A percentile compares a stretch with the other conserved stretches of the same genome.
Conservation (phyloP, 1,284 basidiomycete genomes). For the Moesziomyces parantarcticus region DNA sequence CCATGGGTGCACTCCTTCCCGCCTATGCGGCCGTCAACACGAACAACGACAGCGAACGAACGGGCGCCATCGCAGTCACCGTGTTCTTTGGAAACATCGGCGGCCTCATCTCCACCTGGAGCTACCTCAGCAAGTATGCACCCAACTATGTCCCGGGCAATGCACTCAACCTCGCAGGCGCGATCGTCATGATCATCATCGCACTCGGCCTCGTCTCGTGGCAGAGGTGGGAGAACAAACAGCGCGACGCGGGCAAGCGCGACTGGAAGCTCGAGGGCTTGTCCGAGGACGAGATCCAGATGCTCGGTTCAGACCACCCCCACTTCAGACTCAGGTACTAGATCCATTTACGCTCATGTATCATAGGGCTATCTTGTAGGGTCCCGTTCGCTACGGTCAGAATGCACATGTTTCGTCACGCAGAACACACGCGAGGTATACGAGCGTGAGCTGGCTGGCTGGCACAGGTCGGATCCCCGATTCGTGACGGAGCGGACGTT, state of each 20-base stretch:
- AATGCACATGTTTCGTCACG: no score
- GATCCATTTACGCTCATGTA: no score
- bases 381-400: no score
- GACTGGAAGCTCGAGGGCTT: constrained; percentile 23
- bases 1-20: constrained; percentile 57
- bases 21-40: constrained; percentile 58
- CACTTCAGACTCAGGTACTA: constrained; percentile 41
- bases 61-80: constrained; percentile 58
- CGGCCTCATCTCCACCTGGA: constrained; percentile 63
- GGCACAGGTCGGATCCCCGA: no score
- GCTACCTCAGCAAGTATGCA: constrained; percentile 42
- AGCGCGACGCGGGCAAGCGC: constrained; percentile 26
- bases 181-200: constrained; percentile 23
- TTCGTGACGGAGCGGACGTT: no score
- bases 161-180: constrained; percentile 39
- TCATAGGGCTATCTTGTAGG: no score
- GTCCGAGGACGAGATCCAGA: constrained; percentile 31
- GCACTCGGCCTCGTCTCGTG: constrained; percentile 18
- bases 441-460: no score
- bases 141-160: constrained; percentile 53
- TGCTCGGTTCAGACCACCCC: constrained; percentile 43
- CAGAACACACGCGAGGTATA: no score
- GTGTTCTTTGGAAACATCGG: constrained; percentile 65
- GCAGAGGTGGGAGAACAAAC: constrained; percentile 44
- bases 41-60: constrained; percentile 60